Base-by-base conservation (phyloP, 2,329 filamentous ascomycete genomes). In the Epichloe hybrida region DNA sequence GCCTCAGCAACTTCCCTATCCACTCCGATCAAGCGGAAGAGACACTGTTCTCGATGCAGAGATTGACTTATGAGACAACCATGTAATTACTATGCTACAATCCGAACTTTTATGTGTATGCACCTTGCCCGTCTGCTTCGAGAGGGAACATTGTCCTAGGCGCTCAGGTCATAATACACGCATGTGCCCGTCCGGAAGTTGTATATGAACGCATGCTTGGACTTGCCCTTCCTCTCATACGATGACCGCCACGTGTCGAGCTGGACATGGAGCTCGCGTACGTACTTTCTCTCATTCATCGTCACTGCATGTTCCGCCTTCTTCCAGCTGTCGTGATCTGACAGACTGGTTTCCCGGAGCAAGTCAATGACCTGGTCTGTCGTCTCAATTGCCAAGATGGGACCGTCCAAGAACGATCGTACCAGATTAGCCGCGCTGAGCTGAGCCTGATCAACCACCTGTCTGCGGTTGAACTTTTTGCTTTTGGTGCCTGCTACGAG, bases 391-490 rank as follows among this genome's bases (percentile, higher is more conserved):
- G 90, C 91, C 9, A 86, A 79, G 52, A 96, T 86, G 0, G 89
- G 88, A 0, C 87, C 87, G 34, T 84, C 78, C 5, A 87, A 72
- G 57, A 88, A 88, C 4, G 78, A 79, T 35, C 84, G 79, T 12
- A 88, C 76, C 37, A 90, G 73, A 51, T 77, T 79, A 34, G 79
- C 74, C 4, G 73, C 74, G 55, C 71, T 74, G 51, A 62, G 64
- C 66, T 80, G 80, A 54, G 84, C 84, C 57, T 90, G 85, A 63
- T 95, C 88, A 45, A 96, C 83, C 47, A 97, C 88, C 31, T 83
- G 83, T 61, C 83, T 82, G 49, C 91, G 82, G 67, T 95, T 96
- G 55, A 85, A 86, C 71, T 96, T 97, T 68, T 95, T 96, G 66
- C 83, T 88, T 59, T 84, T 82, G 47, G 88, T 90, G 52, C 87